Evolutionary conservation across 108 stramenopile species (phyloP).

Genomic region (Aurantiochytrium sp.): DNA sequence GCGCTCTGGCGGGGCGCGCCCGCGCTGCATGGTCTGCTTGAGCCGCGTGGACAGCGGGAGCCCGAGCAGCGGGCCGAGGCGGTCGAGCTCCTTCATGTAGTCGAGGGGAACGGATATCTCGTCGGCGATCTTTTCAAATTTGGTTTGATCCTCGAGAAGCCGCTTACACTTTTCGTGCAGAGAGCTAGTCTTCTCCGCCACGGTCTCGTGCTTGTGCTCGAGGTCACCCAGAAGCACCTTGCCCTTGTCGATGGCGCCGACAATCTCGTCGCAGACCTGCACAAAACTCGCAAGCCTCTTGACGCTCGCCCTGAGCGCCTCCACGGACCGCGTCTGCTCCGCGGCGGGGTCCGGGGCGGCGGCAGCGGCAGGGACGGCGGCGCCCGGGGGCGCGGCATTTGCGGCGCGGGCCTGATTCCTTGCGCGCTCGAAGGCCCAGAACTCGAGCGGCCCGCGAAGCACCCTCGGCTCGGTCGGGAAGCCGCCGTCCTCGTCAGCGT

Average conservation of each 20-base stretch:
- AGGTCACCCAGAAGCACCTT: background rate
- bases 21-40: background rate
- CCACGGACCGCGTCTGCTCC: background rate
- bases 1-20: background rate
- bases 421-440: no score
- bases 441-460: no score
- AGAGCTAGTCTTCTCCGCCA: conserved; percentile 6
- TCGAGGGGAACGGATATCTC: conserved; percentile 1
- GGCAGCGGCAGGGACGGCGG: no score
- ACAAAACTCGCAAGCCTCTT: background rate
- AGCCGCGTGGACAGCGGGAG: background rate
- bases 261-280: background rate
- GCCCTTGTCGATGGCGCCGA: background rate
- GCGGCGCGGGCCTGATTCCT: no score
- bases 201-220: conserved; percentile 1
- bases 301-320: background rate
- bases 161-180: conserved; percentile 8
- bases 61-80: background rate
- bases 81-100: conserved; percentile 2
- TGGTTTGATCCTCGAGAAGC: background rate
- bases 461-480: no score
- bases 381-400: no score
- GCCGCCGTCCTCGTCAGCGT: no score
- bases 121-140: background rate
- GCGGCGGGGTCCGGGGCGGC: no score